phyloP scores from a whole-genome alignment of 805 yeast genomes.

The Metschnikowia picachoensis region DNA sequence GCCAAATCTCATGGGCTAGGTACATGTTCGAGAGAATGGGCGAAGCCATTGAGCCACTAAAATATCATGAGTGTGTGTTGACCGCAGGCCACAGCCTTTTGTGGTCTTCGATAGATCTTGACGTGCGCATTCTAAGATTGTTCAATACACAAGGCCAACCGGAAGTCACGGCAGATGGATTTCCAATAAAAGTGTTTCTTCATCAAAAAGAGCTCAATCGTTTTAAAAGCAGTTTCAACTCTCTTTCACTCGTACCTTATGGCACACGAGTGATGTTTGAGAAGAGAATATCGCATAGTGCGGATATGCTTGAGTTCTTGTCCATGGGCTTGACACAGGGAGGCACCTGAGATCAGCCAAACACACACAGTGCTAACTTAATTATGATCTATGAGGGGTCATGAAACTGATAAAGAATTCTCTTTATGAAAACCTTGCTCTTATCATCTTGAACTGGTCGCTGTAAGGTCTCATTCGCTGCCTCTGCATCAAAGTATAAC shows the following conservation, averaged over 20 bases:
- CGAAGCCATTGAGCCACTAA: background rate
- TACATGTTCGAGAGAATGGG: background rate
- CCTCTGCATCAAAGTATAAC: too few species aligned
- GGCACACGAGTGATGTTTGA: background rate
- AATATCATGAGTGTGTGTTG: background rate
- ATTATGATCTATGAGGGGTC: too few species aligned
- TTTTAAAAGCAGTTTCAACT: background rate
- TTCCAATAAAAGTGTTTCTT: background rate
- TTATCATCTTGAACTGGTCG: too few species aligned
- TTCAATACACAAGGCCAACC: background rate
- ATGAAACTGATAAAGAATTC: too few species aligned
- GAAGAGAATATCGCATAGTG: too few species aligned
- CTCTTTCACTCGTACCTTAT: background rate
- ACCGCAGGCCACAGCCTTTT: background rate
- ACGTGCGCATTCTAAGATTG: background rate
- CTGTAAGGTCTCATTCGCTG: too few species aligned
- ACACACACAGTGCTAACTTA: too few species aligned
- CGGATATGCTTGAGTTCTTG: background rate
- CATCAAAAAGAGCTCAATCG: background rate
- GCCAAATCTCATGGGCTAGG: background rate
- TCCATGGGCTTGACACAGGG: too few species aligned
- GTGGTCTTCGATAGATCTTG: constrained; percentile 1
- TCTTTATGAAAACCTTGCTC: too few species aligned
- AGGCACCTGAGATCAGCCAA: too few species aligned
- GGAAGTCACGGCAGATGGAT: background rate